Base-by-base conservation (phyloP, 2,329 filamentous ascomycete genomes). In the Penicillium sp. region DNA sequence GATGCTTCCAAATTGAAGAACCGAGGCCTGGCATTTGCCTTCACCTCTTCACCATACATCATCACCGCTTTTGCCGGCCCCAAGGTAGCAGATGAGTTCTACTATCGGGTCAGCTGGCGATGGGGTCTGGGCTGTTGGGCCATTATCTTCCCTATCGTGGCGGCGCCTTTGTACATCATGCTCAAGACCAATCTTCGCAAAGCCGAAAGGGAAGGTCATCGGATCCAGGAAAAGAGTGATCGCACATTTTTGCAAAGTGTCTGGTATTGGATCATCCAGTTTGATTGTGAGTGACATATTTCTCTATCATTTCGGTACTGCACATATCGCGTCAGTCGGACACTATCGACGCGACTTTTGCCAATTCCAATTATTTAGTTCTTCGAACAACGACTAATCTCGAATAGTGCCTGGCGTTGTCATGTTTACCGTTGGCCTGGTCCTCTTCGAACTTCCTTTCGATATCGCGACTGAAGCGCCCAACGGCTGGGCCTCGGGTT, bases 391-490 rank as follows among this genome's bases (percentile, higher is more conserved):
- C 45, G 4, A 36, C n/a, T 35, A 21, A 57, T 21, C 7, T 39
- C 10, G 7, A 39, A 21, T 25, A 77, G 73, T 84, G 2, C 55
- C 84, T 17, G 86, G 87, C 17, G 76, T 87, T 21, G 57, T 88
- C 21, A 74, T 89, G 1, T 75, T 88, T 48, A 79, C 80, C 13
- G 77, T 74, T 2, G 86, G 85, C 0, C 81, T 87, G 66, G 78
- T 82, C 1, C 73, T 89, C 4, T 83, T 89, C 68, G 77, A 89
- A 4, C 77, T 89, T 21, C 83, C 86, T 0, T 86, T 89, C 71
- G 83, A 75, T 36, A 77, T 89, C 12, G 73, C 76, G 49, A 49
- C 57, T 19, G 66, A 63, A 8, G 69, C 75, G 12, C 58, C 64
- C 13, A 56, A 72, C 4, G 66, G 68, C 12, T 81, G 77, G 77